Base-by-base conservation (phyloP, 805 yeast species). In the Candida patagonica region DNA sequence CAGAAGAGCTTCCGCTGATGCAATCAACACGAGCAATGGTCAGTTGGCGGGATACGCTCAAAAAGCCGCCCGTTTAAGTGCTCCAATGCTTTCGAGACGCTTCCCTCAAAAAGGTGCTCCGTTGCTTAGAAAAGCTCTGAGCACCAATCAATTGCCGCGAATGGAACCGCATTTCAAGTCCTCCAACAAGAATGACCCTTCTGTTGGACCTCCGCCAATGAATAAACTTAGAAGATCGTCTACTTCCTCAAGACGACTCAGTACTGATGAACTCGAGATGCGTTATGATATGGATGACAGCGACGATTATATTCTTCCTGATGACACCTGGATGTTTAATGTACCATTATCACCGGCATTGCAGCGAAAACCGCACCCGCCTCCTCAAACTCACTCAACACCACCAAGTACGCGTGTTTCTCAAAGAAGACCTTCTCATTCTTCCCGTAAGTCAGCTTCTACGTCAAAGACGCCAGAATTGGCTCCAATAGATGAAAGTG, bases 281-380 rank as follows among this genome's bases (percentile, higher is more conserved):
- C 57, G 55, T 10, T 55, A 46, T 40, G 66, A 61, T 5, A 41
- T 42, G n/a, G 59, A 55, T 24, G 58, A 59, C 29, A 56, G 60
- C 13, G 69, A 63, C 34, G 74, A 72, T 13, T 80, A 75, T 47
- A 75, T 73, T 43, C 71, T 73, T 42, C 58, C 74, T 30, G 76
- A 76, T 1, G 74, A 68, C 31, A 58, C 68, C 17, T 64, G 70
- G 17, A 71, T 78, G 43, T 79, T 64, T 58, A 78, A 80, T 49
- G 81, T 80, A 15, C 87, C 87, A 2, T 58, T 75, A 38, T 68
- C 81, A 0, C 78, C 74, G 35, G 70, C 80, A 0, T 57, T 78
- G 15, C 27, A 34, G 22, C n/a, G 31, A n/a, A 31, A 13, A 22
- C 34, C 44, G 13, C 12, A 29, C 9, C 31, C 34, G 10, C 22